Base-by-base conservation (phyloP, 176 grass and related monocot species). In the Paspalum notatum region DNA sequence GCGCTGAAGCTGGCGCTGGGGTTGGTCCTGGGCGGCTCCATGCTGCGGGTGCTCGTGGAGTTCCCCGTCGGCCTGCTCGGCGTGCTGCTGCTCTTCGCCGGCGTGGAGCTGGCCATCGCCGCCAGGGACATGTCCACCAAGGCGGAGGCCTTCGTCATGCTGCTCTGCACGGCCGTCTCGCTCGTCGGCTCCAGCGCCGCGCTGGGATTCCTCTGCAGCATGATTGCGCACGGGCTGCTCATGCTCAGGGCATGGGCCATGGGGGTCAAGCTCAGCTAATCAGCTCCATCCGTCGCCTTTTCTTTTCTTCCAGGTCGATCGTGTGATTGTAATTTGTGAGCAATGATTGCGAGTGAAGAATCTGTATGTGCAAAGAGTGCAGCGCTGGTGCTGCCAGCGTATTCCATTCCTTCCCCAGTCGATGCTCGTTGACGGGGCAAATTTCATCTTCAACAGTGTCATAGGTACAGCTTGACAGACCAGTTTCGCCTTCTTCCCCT, bases 111-210 rank as follows among this genome's bases (percentile, higher is more conserved):
- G 2, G 91, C 87, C 9, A 77, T 89, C 51, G 87, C 92, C 0
- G 92, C 95, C 3, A 92, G 95, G 75, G 95, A 98, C 88, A 98
- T 97, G 91, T 45, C 87, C 1, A 47, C 83, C 2, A 94, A 85
- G 74, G 80, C 78, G 4, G 95, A 94, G 90, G 90, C 92, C 1
- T 92, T 98, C 27, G 92, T 98, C 17, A 88, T 92, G 87, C 83
- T 97, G 11, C 14, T 92, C 25, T 94, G 91, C 80, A 66, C 92
- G 11, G 85, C 95, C n/a, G 90, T 97, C 49, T 90, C 87, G 25
- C 81, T 94, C 22, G 92, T 94, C 0, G 95, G 92, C 0, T 94
- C 95, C 17, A 98, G 92, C 78, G 95, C 95, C 20, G 90, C 92
- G 22, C 90, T 98, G 0, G 95, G 92, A 1, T 98, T 94, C 83